These are phyloP conservation scores for Escallonia herrerae DNA, from an alignment of 129 eudicot genomes.

Conservation along the genomic window DNA sequence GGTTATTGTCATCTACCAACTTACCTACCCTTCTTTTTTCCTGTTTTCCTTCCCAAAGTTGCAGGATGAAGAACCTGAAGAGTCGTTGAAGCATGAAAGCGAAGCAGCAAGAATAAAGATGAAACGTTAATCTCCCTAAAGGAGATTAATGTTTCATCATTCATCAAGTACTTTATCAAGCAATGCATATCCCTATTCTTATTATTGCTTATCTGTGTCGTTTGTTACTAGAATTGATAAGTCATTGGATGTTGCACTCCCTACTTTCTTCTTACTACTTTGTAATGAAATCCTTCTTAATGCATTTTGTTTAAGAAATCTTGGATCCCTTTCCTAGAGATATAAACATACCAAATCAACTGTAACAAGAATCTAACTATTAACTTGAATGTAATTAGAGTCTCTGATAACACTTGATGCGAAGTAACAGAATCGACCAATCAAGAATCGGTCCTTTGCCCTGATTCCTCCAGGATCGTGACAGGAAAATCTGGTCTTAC, in stretches of 20 bases:
- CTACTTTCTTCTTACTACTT: not conserved
- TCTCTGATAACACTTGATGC: too few relatives aligned
- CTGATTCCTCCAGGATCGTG: not conserved
- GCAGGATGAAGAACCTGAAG: slow-evolving; percentile 30
- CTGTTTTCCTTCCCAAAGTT: slow-evolving; percentile 5
- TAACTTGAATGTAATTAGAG: not conserved
- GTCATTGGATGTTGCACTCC: not conserved
- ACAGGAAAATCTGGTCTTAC: not conserved
- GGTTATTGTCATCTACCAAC: not conserved
- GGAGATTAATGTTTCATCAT: too few relatives aligned
- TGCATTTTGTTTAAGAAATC: not conserved
- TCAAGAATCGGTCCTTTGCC: not conserved
- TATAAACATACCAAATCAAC: too few relatives aligned
- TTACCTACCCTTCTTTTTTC: not conserved
- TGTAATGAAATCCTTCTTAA: not conserved
- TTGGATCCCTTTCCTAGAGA: not conserved
- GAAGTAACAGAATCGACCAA: too few relatives aligned
- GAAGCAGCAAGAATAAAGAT: slow-evolving; percentile 28
- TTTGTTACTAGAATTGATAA: too few relatives aligned
- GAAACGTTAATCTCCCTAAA: not conserved
- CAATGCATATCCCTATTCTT: too few relatives aligned
- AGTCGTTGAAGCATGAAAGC: slow-evolving; percentile 4
- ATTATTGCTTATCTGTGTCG: too few relatives aligned
- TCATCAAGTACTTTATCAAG: too few relatives aligned
- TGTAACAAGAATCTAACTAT: not conserved